Percentiles rank a stretch among this genome's conserved stretches.
phyloP scores from a whole-genome alignment of 306 rosid species.

The Glycine tomentella region DNA sequence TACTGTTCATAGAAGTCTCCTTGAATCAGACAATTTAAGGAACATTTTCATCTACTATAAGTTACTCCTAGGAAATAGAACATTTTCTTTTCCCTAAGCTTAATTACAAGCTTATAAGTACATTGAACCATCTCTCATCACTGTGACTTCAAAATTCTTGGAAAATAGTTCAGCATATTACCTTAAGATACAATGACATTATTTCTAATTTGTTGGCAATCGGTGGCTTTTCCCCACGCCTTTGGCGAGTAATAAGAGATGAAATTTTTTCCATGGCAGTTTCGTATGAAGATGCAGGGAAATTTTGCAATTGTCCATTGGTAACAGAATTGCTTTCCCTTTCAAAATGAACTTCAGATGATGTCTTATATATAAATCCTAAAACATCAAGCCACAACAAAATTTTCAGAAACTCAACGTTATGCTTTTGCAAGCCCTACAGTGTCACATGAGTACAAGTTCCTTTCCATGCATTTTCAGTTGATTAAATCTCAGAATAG shows the following conservation, averaged over 20 bases:
- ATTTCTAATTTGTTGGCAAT: conserved; percentile 54
- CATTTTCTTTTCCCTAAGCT: conserved; percentile 44
- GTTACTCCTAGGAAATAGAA: conserved; percentile 16
- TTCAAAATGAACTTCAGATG: conserved; percentile 48
- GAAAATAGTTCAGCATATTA: conserved; percentile 25
- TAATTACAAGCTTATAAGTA: conserved; percentile 12
- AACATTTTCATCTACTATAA: conserved; percentile 36
- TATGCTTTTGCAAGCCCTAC: conserved; percentile 6
- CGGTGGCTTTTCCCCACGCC: conserved; percentile 62
- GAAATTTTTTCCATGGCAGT: conserved; percentile 79
- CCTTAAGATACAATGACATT: conserved; percentile 74
- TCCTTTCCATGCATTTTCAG: conserved; percentile 9
- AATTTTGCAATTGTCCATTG: conserved; percentile 47
- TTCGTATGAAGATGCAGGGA: conserved; percentile 57
- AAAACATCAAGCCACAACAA: conserved; percentile 43
- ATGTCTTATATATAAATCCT: conserved; percentile 52
- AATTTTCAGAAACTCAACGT: conserved; percentile 34
- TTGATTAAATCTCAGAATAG: conserved; percentile 3
- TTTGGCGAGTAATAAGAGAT: conserved; percentile 68
- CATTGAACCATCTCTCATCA: conserved; percentile 19
- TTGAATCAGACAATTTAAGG: conserved; percentile 24
- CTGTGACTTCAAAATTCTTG: not conserved
- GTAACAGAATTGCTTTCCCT: conserved; percentile 47
- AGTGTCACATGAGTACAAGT: not conserved
- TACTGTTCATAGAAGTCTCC: conserved; percentile 22